Evolutionary conservation across 176 grass and related monocot genomes (phyloP).

Genomic region (Oryza meridionalis): DNA sequence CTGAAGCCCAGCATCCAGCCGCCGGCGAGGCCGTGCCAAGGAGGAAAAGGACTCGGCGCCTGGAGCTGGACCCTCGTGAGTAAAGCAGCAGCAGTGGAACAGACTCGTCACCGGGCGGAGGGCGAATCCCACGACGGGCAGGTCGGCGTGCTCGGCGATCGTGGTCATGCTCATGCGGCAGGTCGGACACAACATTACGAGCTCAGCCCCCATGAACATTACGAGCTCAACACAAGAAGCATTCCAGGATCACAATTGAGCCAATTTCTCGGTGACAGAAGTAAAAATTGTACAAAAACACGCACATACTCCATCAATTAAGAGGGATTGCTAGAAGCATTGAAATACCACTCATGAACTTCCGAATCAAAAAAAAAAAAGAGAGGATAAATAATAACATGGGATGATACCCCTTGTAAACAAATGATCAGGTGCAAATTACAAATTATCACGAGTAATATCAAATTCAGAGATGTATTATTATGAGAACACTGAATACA

Average conservation of each 20-base stretch:
- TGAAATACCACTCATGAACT: background rate
- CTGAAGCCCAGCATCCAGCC: no score
- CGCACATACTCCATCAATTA: background rate
- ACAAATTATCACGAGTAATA: background rate
- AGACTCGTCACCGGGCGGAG: no score
- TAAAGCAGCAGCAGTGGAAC: no score
- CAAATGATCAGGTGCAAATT: background rate
- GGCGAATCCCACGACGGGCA: no score
- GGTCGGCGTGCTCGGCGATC: no score
- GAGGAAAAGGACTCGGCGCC: no score
- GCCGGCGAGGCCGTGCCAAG: no score
- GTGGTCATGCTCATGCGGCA: background rate
- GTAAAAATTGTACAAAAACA: background rate
- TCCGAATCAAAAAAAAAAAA: background rate
- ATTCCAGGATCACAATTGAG: background rate
- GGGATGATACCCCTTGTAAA: background rate
- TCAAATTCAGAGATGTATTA: background rate
- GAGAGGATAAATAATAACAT: no score
- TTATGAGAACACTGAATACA: background rate
- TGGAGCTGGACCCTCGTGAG: no score
- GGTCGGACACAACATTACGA: background rate
- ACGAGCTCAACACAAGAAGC: background rate
- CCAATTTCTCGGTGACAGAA: background rate
- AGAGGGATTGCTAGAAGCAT: background rate
- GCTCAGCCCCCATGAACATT: background rate